A percentile compares a stretch with the other conserved stretches of the same genome.
Conservation (phyloP, 352 stramenopile species). For the Globisporangium paddicum region DNA sequence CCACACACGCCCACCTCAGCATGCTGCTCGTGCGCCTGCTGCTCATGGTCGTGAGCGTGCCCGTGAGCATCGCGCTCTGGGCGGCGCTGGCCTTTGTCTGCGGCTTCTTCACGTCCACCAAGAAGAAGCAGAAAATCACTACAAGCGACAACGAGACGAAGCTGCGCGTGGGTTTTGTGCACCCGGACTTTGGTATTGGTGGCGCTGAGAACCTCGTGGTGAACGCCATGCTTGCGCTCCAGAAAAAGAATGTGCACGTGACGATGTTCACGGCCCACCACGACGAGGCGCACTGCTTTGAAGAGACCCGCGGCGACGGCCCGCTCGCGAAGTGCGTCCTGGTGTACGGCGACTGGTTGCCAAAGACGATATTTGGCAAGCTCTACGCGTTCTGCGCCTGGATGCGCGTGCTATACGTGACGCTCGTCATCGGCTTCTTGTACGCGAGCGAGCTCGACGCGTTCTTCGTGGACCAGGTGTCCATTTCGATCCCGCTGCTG, state of each 20-base stretch:
- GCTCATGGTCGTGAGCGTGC: slow-evolving; percentile 11
- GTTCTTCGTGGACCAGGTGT: slow-evolving; percentile 84
- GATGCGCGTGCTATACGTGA: slow-evolving; percentile 93
- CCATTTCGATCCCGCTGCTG: slow-evolving; percentile 71
- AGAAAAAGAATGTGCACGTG: slow-evolving; percentile 79
- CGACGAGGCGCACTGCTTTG: slow-evolving; percentile 93
- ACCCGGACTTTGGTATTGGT: slow-evolving; percentile 98
- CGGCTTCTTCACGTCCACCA: slow-evolving; percentile 11
- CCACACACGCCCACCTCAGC: background rate
- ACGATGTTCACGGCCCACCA: slow-evolving; percentile 97
- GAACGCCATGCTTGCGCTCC: slow-evolving; percentile 85
- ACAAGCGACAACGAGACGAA: background rate
- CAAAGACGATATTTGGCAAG: slow-evolving; percentile 80
- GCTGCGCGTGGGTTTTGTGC: slow-evolving; percentile 92
- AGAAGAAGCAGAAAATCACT: background rate
- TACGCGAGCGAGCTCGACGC: slow-evolving; percentile 52
- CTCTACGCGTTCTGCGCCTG: slow-evolving; percentile 93
- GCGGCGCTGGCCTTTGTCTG: slow-evolving; percentile 7
- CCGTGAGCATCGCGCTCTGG: slow-evolving; percentile 11
- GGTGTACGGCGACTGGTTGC: slow-evolving; percentile 94
- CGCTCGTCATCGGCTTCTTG: slow-evolving; percentile 41
- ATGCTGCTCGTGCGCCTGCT: slow-evolving; percentile 12
- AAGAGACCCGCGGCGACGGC: slow-evolving; percentile 85
- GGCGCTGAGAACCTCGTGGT: slow-evolving; percentile 94
- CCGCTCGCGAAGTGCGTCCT: slow-evolving; percentile 72